Base-by-base conservation (phyloP, 306 rosid species). In the Lagenaria siceraria region DNA sequence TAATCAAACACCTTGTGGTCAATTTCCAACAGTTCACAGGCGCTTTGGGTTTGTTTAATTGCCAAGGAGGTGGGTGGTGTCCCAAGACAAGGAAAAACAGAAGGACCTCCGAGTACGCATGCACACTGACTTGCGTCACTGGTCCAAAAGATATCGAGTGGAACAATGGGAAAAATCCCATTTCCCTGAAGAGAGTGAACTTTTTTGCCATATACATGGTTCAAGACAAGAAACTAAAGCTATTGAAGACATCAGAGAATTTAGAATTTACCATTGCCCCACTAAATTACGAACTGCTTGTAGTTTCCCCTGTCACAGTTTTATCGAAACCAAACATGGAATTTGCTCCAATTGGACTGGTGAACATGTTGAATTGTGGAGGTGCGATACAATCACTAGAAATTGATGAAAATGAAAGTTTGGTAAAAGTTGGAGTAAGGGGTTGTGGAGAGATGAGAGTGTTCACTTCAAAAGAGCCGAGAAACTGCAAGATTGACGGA, bases 21-120 rank as follows among this genome's bases (percentile, higher is more conserved):
- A 49, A 46, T 10, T 22, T 14, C 9, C 13, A 59, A 81, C 89
- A 92, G 97, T 88, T 70, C 59, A 80, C 86, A 0, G 91, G 93
- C 24, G 93, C 88, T 72, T 75, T 90, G 76, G 96, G 96, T 8
- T 25, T 82, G 53, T 92, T 90, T 27, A 90, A 92, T 69, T 90
- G 96, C 79, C 96, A 90, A 92, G 97, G 92, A 64, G 97, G 96
- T 82, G 96, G 92, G 27, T 90, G 93, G 96, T 88, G 93, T 43
- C 92, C 87, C 7, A 22, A 77, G 58, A 15, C 87, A 0, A 80
- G 96, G 78, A 25, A 81, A 62, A 87, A 92, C 89, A 86, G 76
- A 76, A 85, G 87, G n/a, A 78, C 82, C 24, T 81, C 85, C 1
- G 79, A 84, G 1, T 88, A 18, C 72, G 88, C 93, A 8, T 82